Percentiles rank a stretch among this genome's conserved stretches.
Conservation (phyloP, 768 basidiomycete genomes). For the Russula griseocarnosa region DNA sequence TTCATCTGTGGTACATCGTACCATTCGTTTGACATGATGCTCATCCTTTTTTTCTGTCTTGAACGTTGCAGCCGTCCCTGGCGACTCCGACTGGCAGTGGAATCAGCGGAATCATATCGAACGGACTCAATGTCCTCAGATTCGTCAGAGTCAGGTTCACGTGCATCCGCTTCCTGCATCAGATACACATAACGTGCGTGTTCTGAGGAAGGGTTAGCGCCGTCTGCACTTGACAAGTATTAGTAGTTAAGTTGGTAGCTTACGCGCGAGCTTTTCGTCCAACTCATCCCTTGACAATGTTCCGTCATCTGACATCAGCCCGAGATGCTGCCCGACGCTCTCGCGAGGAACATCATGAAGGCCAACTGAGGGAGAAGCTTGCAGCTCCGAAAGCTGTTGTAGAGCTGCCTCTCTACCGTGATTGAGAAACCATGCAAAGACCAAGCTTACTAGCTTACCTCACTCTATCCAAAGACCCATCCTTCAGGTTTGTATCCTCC, state of each 20-base stretch:
- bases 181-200: conserved; percentile 58
- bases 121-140: conserved; percentile 33
- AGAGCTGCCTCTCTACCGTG: conserved; percentile 46
- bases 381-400: conserved; percentile 54
- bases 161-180: conserved; percentile 32
- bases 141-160: conserved; percentile 32
- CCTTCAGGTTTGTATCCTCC: conserved; percentile 85
- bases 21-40: conserved; percentile 58
- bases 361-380: conserved; percentile 77
- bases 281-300: conserved; percentile 49
- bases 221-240: neutral
- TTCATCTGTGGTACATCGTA: conserved; percentile 48
- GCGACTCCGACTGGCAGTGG: conserved; percentile 35
- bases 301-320: conserved; percentile 48
- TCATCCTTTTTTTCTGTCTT: conserved; percentile 55
- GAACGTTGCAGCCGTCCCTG: conserved; percentile 33
- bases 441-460: conserved; percentile 42
- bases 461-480: conserved; percentile 75
- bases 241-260: conserved; percentile 34
- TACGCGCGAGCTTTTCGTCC: conserved; percentile 69
- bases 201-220: conserved; percentile 40
- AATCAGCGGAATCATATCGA: conserved; percentile 41
- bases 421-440: conserved; percentile 41
- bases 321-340: conserved; percentile 59
- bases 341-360: conserved; percentile 81